phyloP scores from a whole-genome alignment of 257 asterid species.

The Gentiana macrophylla region DNA sequence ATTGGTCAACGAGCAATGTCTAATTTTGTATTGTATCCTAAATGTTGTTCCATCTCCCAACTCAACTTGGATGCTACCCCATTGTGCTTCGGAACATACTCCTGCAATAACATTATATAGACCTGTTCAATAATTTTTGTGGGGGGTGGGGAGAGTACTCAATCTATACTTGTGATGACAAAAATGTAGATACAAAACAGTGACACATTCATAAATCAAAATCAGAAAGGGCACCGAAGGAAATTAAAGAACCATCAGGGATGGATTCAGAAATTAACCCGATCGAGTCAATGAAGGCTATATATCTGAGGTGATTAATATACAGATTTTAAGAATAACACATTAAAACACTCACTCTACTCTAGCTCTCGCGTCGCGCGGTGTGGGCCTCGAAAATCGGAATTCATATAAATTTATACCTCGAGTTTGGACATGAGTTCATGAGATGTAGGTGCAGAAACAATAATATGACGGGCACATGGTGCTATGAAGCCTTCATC shows the following conservation, averaged over 20 bases:
- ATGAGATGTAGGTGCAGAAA: constrained; percentile 88
- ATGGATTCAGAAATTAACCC: too few relatives aligned
- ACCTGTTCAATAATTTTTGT: background rate
- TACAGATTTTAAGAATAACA: too few relatives aligned
- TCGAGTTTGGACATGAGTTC: constrained; percentile 86
- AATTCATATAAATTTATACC: constrained; percentile 27
- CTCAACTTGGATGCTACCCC: constrained; percentile 54
- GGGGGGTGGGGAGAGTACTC: background rate
- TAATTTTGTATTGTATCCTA: constrained; percentile 48
- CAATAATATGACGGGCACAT: constrained; percentile 90
- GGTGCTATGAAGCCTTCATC: constrained; percentile 83
- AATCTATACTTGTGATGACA: background rate
- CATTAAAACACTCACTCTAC: too few relatives aligned
- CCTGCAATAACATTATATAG: constrained; percentile 19
- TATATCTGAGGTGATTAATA: too few relatives aligned
- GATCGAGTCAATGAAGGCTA: too few relatives aligned
- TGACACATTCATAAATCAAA: background rate
- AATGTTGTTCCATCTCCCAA: constrained; percentile 92
- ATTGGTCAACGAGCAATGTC: constrained; percentile 68
- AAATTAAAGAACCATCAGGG: too few relatives aligned
- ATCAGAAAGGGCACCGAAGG: background rate
- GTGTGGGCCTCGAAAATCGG: too few relatives aligned
- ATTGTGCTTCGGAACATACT: constrained; percentile 53
- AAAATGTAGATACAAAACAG: too few relatives aligned
- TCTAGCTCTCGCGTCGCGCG: too few relatives aligned